phyloP scores from a whole-genome alignment of 768 basidiomycete species.

The Holtermanniella nyarrowii region DNA sequence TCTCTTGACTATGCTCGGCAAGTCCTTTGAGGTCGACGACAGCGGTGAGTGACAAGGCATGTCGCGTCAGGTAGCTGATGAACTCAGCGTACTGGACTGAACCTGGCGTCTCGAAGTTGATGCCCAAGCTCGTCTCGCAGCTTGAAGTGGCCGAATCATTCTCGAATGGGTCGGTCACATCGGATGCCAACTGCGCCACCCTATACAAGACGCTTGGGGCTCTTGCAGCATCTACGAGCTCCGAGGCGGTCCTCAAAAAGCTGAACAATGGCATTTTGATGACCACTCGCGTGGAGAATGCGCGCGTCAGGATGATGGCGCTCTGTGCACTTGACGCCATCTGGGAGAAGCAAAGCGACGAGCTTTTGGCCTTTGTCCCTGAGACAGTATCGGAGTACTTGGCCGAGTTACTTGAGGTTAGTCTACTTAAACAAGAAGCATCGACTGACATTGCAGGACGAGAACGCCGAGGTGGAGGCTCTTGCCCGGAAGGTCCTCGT shows the following conservation, averaged over 20 bases:
- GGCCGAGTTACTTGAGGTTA: constrained; percentile 30
- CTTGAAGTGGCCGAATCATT: constrained; percentile 48
- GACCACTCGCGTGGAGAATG: constrained; percentile 77
- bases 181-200: constrained; percentile 26
- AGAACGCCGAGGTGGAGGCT: constrained; percentile 68
- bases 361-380: constrained; percentile 74
- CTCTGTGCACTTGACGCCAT: constrained; percentile 58
- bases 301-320: constrained; percentile 58
- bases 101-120: constrained; percentile 58
- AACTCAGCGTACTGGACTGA: constrained; percentile 79
- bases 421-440: too few species aligned
- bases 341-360: constrained; percentile 61
- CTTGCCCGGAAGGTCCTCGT: constrained; percentile 46
- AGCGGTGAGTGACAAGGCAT: constrained; percentile 49
- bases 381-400: constrained; percentile 47
- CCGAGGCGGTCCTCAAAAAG: constrained; percentile 58
- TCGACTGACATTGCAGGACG: constrained; percentile 60
- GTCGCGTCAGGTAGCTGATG: neutral
- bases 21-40: constrained; percentile 67
- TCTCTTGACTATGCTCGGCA: constrained; percentile 54
- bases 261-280: constrained; percentile 77
- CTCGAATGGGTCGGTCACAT: constrained; percentile 17
- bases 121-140: constrained; percentile 52
- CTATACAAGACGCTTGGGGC: constrained; percentile 42
- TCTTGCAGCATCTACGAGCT: constrained; percentile 52